phyloP scores from a whole-genome alignment of 2,329 filamentous ascomycete species.

The Escovopsis weberi region DNA sequence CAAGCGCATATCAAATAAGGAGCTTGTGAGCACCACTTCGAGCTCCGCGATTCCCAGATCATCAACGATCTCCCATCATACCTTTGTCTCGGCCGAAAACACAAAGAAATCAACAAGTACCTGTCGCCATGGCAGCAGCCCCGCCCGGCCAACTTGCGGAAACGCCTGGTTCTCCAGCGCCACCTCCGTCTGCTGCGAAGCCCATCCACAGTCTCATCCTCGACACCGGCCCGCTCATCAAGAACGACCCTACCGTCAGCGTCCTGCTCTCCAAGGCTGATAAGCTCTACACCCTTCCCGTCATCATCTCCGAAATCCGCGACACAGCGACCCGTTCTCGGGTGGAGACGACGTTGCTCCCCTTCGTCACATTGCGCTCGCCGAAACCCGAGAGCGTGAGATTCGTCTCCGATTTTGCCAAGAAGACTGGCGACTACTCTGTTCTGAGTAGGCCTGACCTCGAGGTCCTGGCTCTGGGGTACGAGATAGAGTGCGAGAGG shows the following conservation, averaged over 20 bases:
- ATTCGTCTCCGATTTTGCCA: conserved; percentile 70
- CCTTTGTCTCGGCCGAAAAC: neutral
- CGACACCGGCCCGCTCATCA: conserved; percentile 85
- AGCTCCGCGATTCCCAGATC: too few relatives aligned
- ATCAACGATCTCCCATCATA: too few relatives aligned
- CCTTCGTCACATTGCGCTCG: conserved; percentile 65
- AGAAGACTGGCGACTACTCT: conserved; percentile 75
- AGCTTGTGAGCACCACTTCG: too few relatives aligned
- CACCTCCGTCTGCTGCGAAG: conserved; percentile 29
- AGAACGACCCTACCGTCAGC: conserved; percentile 76
- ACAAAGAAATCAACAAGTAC: neutral
- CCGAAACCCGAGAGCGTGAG: conserved; percentile 66
- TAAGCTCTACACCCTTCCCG: conserved; percentile 66
- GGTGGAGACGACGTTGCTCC: conserved; percentile 70
- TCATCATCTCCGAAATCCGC: conserved; percentile 76
- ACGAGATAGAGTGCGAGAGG: conserved; percentile 85
- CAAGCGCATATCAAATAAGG: too few relatives aligned
- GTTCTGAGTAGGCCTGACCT: conserved; percentile 84
- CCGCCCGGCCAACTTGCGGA: conserved; percentile 1
- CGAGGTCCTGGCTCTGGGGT: conserved; percentile 76
- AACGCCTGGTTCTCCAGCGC: conserved; percentile 6
- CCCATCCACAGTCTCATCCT: conserved; percentile 72
- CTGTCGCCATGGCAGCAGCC: conserved; percentile 12
- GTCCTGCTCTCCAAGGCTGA: conserved; percentile 67
- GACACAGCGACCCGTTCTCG: conserved; percentile 68